Base-by-base conservation (phyloP, 805 yeast species). In the Citeromyces matritensis region DNA sequence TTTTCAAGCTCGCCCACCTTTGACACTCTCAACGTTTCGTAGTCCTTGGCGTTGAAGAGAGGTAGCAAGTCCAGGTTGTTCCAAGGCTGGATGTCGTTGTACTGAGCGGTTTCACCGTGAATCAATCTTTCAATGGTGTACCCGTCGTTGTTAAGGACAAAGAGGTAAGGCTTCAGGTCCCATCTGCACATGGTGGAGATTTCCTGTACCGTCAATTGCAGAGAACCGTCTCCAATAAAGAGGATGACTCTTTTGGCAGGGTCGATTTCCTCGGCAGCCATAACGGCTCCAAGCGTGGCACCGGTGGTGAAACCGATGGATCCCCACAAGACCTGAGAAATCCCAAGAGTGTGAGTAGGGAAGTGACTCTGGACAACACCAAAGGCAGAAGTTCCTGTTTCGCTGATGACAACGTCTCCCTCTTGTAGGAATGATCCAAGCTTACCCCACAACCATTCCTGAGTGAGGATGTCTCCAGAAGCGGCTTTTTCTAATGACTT, bases 291-390 rank as follows among this genome's bases (percentile, higher is more conserved):
- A 37, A 69, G 52, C 15, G 73, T 58, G 30, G 81, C 72, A 51
- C 82, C 82, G 36, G 73, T 69, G 31, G 82, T 60, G 57, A 55
- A 74, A 45, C 84, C 84, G 50, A 75, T 75, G 31, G 82, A 73
- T 44, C 83, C 82, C 80, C 81, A 76, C 45, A 76, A 58, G 33
- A 73, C 82, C 59, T 75, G 84, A 34, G 82, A 73, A 38, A 75
- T 74, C 51, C 81, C 82, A 40, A 64, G 57, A 27, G 72, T 62
- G 48, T 67, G 54, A 41, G 59, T 52, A 40, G 84, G 83, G 69
- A 69, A 74, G 48, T 65, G 66, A 19, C 80, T 58, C 49, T 69
- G 73, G 42, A 70, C 63, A 39, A 75, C 68, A 58, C 84, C 84
- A 45, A 75, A 75, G 33, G 80, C 75, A 27, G 83, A 70, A 26